phyloP scores from a whole-genome alignment of 2,329 filamentous ascomycete species.

The Ophiostoma angusticollis region DNA sequence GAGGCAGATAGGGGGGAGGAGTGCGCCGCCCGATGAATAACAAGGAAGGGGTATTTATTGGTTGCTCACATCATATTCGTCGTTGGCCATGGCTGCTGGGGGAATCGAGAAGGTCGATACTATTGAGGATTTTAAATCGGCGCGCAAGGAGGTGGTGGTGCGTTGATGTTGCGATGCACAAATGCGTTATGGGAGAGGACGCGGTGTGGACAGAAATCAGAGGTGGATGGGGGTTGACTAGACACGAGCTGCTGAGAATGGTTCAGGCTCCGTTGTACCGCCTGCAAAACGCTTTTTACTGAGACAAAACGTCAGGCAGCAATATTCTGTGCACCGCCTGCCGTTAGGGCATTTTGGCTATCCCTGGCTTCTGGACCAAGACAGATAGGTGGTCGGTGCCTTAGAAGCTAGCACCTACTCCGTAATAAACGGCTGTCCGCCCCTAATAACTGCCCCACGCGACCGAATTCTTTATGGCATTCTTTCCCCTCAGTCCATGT shows the following conservation, averaged over 20 bases:
- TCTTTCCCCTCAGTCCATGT: neutral
- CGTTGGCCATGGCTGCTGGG: constrained; percentile 68
- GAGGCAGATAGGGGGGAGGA: constrained; percentile 3
- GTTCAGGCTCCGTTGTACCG: neutral
- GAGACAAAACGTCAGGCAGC: too few relatives aligned
- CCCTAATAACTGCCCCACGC: too few relatives aligned
- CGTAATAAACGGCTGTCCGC: too few relatives aligned
- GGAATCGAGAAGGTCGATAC: neutral
- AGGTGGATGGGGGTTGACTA: constrained; percentile 5
- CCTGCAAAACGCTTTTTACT: too few relatives aligned
- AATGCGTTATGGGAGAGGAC: neutral
- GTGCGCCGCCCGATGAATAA: neutral
- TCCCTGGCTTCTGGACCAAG: too few relatives aligned
- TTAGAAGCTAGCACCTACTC: too few relatives aligned
- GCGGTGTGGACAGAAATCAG: constrained; percentile 3
- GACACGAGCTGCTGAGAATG: neutral
- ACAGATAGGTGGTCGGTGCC: too few relatives aligned
- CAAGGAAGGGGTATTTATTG: constrained; percentile 4
- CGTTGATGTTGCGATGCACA: constrained; percentile 1
- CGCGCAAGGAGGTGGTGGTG: constrained; percentile 1
- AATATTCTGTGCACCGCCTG: too few relatives aligned
- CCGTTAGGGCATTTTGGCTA: too few relatives aligned
- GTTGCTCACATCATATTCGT: constrained; percentile 93
- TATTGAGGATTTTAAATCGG: neutral
- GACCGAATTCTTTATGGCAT: neutral